Base-by-base conservation (phyloP, 169 alveolate species). In the Prorocentrum cordatum region DNA sequence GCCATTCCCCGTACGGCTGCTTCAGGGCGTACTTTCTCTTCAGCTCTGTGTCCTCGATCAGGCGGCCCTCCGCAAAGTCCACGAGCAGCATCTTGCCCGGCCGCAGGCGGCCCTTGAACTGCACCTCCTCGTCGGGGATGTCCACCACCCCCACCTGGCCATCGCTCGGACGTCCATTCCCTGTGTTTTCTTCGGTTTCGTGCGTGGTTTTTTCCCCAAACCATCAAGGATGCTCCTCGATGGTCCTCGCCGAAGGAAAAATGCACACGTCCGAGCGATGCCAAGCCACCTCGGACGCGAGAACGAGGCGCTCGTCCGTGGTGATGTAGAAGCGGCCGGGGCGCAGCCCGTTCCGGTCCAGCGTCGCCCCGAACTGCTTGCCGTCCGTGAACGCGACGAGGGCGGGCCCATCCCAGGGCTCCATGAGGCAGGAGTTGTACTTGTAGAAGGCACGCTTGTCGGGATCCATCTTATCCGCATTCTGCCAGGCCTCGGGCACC, bases 361-460 rank as follows among this genome's bases (percentile, higher is more conserved):
- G 91, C 29, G 94, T 90, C 39, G 94, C 94, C 7, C 95, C 95
- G 68, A 93, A 91, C 73, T 92, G 92, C 39, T 91, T 75, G 67
- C 95, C 95, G 72, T 93, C 95, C 7, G 95, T 93, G 87, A 93
- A 93, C 71, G 91, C 89, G 10, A 93, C 88, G 70, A 93, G 72
- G 10, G 95, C 95, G 7, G 95, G 95, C 29, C 95, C 95, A 77
- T 93, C 95, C 95, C 95, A 93, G 26, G 95, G 95, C 79, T 93
- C 95, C 93, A 92, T 92, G 45, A 79, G 27, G 61, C 93, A 92
- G 24, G 95, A 9, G 22, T 14, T 7, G 83, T 91, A 90, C 93
- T 91, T 92, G 77, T 70, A 84, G 67, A 84, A 68, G 18, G 92
- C 92, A 36, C 42, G 29, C 77, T 50, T 36, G 31, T 67, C 83